Conservation (phyloP, 2,329 filamentous ascomycete species). For the Celoporthe dispersa region DNA sequence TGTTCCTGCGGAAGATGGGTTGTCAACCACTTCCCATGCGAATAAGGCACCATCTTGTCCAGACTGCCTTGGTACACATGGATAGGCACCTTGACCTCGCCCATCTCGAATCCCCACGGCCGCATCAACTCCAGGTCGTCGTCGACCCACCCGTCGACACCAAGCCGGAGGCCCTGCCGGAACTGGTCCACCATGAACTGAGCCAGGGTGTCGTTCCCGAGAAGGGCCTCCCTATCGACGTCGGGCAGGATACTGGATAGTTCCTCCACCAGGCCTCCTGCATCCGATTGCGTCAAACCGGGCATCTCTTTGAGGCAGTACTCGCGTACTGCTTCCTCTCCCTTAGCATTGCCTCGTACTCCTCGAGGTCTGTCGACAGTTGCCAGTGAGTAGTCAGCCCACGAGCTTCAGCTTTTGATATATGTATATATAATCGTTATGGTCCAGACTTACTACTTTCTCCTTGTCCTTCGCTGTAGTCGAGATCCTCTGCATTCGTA, state of each 20-base stretch:
- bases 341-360: conserved; percentile 16
- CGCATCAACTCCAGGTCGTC: conserved; percentile 33
- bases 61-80: conserved; percentile 34
- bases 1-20: conserved; percentile 31
- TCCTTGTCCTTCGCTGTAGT: conserved; percentile 21
- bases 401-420: no score
- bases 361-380: conserved; percentile 24
- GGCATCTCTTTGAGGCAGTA: conserved; percentile 15
- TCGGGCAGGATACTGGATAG: conserved; percentile 20
- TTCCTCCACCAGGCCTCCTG: conserved; percentile 10
- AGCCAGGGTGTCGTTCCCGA: conserved; percentile 15
- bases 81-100: conserved; percentile 33
- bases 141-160: conserved; percentile 35
- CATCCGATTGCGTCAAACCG: conserved; percentile 10
- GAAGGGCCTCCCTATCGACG: conserved; percentile 15
- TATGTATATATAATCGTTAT: no score
- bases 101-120: conserved; percentile 34
- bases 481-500: conserved; percentile 17
- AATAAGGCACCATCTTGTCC: conserved; percentile 34
- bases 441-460: conserved; percentile 17
- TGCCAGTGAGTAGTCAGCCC: no score
- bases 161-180: conserved; percentile 28
- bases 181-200: conserved; percentile 10
- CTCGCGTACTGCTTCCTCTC: conserved; percentile 14
- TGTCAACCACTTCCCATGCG: conserved; percentile 34